Conservation (phyloP, 2,329 filamentous ascomycete genomes). For the Epichloe typhina region DNA sequence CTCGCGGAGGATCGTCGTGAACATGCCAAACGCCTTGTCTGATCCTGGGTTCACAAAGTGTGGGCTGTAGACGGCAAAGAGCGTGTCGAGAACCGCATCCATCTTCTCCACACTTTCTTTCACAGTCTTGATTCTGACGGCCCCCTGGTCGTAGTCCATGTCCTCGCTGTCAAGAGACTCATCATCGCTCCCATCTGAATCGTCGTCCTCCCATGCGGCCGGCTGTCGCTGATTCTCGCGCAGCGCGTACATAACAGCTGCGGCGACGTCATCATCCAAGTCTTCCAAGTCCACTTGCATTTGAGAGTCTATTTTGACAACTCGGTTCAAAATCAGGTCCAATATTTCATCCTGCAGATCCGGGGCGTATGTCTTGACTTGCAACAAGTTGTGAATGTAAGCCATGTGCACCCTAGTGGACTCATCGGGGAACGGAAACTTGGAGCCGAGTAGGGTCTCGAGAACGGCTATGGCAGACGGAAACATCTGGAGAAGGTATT, state of each 20-base stretch:
- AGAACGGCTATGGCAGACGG: conserved; percentile 65
- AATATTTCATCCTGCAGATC: conserved; percentile 70
- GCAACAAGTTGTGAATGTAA: conserved; percentile 78
- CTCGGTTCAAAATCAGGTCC: conserved; percentile 67
- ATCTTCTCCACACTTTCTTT: conserved; percentile 81
- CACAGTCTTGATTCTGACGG: conserved; percentile 53
- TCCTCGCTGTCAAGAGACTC: conserved; percentile 63
- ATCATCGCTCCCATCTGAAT: conserved; percentile 49
- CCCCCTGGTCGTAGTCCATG: conserved; percentile 49
- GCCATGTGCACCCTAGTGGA: conserved; percentile 66
- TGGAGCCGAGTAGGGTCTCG: conserved; percentile 49
- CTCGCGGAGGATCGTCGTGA: conserved; percentile 69
- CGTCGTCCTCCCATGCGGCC: conserved; percentile 33
- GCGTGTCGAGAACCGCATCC: conserved; percentile 74
- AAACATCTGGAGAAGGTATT: conserved; percentile 65
- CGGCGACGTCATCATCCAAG: conserved; percentile 74
- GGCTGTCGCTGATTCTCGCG: conserved; percentile 14
- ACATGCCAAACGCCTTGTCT: conserved; percentile 55
- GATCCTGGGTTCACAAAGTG: conserved; percentile 57
- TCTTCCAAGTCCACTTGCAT: conserved; percentile 91
- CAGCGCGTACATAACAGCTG: conserved; percentile 49
- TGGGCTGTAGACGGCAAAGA: conserved; percentile 73
- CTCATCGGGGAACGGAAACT: conserved; percentile 68
- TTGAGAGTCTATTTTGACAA: conserved; percentile 90
- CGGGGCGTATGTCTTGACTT: conserved; percentile 63